Percentiles rank a stretch among this genome's conserved stretches.
phyloP scores from a whole-genome alignment of 441 rosid species.

The Croton setiger region DNA sequence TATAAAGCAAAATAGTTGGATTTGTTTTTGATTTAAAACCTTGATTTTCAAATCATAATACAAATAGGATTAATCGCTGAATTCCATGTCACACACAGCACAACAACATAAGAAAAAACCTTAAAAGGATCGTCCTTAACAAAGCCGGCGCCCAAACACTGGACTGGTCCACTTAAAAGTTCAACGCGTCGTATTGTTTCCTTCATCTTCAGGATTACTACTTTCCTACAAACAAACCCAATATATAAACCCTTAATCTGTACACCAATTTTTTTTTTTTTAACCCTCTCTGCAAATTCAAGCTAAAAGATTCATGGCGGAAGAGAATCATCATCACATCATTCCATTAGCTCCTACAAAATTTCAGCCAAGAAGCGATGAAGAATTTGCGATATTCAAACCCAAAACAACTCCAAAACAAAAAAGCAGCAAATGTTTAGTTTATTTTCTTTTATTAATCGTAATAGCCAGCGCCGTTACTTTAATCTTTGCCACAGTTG shows the following conservation, averaged over 20 bases:
- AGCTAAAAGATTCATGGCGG: constrained; percentile 18
- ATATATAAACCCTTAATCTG: no score
- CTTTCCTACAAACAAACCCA: no score
- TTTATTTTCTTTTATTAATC: constrained; percentile 31
- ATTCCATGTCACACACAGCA: no score
- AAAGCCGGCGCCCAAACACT: background rate
- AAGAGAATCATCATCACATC: constrained; percentile 27
- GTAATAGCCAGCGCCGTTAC: constrained; percentile 31
- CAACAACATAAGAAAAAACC: background rate
- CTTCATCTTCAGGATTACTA: background rate
- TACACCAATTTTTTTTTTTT: no score
- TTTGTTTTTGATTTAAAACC: no score
- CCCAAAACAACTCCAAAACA: constrained; percentile 16
- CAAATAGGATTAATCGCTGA: no score
- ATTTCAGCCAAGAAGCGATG: constrained; percentile 33
- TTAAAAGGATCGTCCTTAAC: background rate
- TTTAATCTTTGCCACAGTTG: constrained; percentile 28
- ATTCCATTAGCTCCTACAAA: constrained; percentile 29
- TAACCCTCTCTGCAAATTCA: background rate
- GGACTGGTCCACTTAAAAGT: background rate
- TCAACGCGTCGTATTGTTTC: background rate
- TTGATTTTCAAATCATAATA: no score
- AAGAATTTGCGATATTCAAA: constrained; percentile 19
- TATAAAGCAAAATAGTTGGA: no score
- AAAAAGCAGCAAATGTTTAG: constrained; percentile 40